Base-by-base conservation (phyloP, 352 stramenopile genomes). In the Halophytophthora polymorphica region DNA sequence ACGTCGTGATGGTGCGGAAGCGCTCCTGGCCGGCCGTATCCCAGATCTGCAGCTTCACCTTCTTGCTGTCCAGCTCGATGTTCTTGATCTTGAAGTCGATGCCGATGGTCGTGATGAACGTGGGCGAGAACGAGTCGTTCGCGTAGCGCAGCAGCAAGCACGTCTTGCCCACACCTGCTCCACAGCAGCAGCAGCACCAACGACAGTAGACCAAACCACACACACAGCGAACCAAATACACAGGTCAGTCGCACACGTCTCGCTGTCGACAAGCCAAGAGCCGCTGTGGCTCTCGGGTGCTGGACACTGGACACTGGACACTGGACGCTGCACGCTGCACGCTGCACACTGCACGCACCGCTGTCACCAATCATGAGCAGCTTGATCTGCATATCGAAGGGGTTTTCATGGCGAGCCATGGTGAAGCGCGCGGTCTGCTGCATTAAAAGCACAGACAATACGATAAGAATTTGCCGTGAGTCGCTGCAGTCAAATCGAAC, bases 1-100 rank as follows among this genome's bases (percentile, higher is more conserved):
- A 98, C 45, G 91, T 98, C 59, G 97, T 99, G 69, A 99, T 99
- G 46, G 96, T 99, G 48, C 96, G 95, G 78, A 99, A 99, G 54
- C 96, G 93, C 72, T 99, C 96, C 76, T 99, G 96, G 29, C 97
- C 96, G 29, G 97, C 96, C 28, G 97, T 99, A 66, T 99, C 97
- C 97, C 96, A 99, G 62, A 99, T 98, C 76, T 98, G 94, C 37
- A 99, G 79, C 73, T 99, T 99, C 66, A 99, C 95, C 54, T 96
- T 96, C 73, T 98, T 99, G 51, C 83, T 96, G 71, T 98, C 95
- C 46, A 95, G 64, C 54, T 94, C 80, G 72, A 96, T 93, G 66
- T 93, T 93, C 64, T 96, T 94, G 62, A 96, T 94, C 71, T 96
- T 95, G 64, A 95, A 96, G 53, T 93, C 83, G 39, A 96, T 94